A percentile compares a stretch with the other conserved stretches of the same genome.
These are phyloP conservation scores for Monosporascus sp. DNA, from an alignment of 2,329 filamentous ascomycete genomes.

Conservation along the genomic window DNA sequence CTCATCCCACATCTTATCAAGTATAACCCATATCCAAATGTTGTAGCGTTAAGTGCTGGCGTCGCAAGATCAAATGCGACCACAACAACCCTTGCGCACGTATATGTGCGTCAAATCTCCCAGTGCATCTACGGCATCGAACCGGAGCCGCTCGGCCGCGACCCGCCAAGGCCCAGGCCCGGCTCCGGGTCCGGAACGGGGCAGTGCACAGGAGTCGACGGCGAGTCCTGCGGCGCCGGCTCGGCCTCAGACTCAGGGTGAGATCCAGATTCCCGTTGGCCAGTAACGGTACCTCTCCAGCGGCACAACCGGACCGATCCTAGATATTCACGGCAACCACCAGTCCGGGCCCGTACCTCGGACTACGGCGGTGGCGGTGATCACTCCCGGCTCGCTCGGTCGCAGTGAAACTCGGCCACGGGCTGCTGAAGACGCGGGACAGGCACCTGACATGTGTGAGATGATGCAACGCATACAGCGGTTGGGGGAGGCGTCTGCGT, in stretches of 20 bases:
- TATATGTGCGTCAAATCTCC: conserved; percentile 26
- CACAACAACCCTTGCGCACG: conserved; percentile 33
- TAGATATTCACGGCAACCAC: neutral
- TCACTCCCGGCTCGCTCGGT: conserved; percentile 1
- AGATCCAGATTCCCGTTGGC: no score
- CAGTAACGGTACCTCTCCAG: neutral
- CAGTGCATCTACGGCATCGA: conserved; percentile 26
- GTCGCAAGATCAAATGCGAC: conserved; percentile 42
- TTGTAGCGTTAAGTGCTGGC: conserved; percentile 33
- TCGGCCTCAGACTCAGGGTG: conserved; percentile 1
- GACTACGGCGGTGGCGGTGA: neutral
- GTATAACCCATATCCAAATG: no score
- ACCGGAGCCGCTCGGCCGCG: conserved; percentile 1
- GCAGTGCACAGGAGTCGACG: no score
- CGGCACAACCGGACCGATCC: neutral
- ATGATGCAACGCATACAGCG: conserved; percentile 14
- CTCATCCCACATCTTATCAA: no score
- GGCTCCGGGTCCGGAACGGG: conserved; percentile 1
- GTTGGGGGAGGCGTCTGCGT: conserved; percentile 14
- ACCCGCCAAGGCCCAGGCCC: conserved; percentile 1
- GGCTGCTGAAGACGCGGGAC: conserved; percentile 1
- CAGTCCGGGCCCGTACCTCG: neutral
- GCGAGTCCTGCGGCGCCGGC: conserved; percentile 1
- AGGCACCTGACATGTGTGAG: conserved; percentile 9
- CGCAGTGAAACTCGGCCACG: conserved; percentile 1